A percentile compares a stretch with the other conserved stretches of the same genome.
Evolutionary conservation across 176 grass and related monocot species (phyloP).

Genomic region (Thalia dealbata): DNA sequence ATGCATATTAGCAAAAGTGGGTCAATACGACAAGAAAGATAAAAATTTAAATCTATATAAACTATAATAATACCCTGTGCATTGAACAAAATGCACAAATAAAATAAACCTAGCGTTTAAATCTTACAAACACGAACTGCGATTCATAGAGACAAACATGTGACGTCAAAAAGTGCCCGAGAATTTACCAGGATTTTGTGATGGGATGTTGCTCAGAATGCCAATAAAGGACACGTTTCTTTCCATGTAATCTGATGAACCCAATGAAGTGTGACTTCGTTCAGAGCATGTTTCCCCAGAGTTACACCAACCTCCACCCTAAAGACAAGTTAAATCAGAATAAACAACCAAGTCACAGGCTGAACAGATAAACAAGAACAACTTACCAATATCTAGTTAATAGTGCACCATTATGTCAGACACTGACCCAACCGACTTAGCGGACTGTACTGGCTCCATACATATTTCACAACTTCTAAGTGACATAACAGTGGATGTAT

Average conservation of each 20-base stretch:
- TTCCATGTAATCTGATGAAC: conserved; percentile 66
- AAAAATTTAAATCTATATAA: neutral
- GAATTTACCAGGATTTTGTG: conserved; percentile 48
- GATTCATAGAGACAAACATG: neutral
- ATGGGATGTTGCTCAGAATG: conserved; percentile 49
- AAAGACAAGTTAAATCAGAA: conserved; percentile 14
- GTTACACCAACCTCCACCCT: conserved; percentile 78
- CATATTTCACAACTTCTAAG: neutral
- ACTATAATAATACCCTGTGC: neutral
- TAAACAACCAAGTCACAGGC: neutral
- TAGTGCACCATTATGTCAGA: neutral
- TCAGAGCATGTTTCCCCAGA: conserved; percentile 43
- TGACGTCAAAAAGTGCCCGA: neutral
- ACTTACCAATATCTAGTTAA: neutral
- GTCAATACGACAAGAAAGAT: neutral
- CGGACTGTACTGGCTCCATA: neutral
- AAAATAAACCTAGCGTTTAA: neutral
- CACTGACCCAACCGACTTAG: neutral
- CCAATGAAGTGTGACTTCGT: conserved; percentile 34
- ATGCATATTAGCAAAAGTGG: neutral
- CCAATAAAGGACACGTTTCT: conserved; percentile 46
- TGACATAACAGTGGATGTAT: neutral
- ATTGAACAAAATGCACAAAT: neutral
- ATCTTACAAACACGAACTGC: neutral
- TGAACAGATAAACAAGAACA: neutral